Evolutionary conservation across 345 rosid species (phyloP), one percentile per base, ranked within the genome.

Genomic region (Hevea brasiliensis): DNA sequence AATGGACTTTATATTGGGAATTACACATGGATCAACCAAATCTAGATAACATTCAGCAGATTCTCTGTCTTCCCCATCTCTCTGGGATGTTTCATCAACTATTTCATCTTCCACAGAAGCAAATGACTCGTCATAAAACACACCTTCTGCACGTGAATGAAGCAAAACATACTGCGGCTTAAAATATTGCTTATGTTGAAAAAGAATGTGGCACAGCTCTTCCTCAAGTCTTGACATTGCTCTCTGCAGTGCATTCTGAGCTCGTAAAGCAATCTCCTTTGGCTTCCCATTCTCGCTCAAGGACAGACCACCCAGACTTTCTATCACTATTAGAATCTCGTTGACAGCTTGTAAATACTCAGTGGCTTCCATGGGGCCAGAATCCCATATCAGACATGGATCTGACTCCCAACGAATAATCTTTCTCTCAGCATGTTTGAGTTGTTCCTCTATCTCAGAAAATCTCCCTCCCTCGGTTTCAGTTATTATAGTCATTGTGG

Each of bases 151-250:
- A 48, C 68, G 69, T 63, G 89, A 83, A 65, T 74, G 83, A 65
- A 73, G 87, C 9, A 85, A 72, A 62, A 82, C 69, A 64, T 78
- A 70, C 27, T 73, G 79, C 7, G 85, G 86, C 65, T 81, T 82
- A 29, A 84, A 68, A 65, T 17, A 64, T 66, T 66, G 87, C 61
- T 77, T 83, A 78, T 86, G 70, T 68, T 61, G 82, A 71, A 71
- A 72, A 53, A 91, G 86, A 71, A 89, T 80, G 82, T 85, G 90
- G 61, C 64, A 64, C 9, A 94, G 78, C 88, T 90, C 96, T 78
- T 83, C 85, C 78, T 85, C 86, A n/a, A 94, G 93, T 87, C 89
- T 87, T 13, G 85, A 69, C 97, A 94, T 93, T 23, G 92, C 96
- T 47, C 74, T 70, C 84, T 89, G 89, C 73, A 86, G 74, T 45